These are phyloP conservation scores for Eutrema yunnanense DNA, from an alignment of 345 rosid genomes.

Conservation along the genomic window DNA sequence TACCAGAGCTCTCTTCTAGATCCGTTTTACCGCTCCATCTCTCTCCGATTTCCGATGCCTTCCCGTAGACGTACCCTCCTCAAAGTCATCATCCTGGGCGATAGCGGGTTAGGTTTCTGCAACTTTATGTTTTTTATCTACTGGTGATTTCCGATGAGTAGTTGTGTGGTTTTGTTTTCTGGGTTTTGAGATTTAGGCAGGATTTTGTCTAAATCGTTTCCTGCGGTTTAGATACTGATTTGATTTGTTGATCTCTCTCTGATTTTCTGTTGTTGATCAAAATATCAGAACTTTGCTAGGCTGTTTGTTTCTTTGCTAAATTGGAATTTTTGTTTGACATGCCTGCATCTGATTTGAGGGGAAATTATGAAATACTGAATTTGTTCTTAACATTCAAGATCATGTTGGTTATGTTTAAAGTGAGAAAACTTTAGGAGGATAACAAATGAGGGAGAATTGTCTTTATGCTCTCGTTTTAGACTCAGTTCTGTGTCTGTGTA, in stretches of 20 bases:
- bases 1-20: neutral
- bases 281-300: neutral
- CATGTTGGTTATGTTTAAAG: neutral
- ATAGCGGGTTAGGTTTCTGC: constrained; percentile 69
- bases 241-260: constrained; percentile 1
- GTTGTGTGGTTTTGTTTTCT: neutral
- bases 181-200: neutral
- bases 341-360: neutral
- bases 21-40: constrained; percentile 2
- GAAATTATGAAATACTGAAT: neutral
- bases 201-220: neutral
- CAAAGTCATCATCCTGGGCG: constrained; percentile 98
- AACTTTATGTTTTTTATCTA: neutral
- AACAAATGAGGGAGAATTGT: neutral
- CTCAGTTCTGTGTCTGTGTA: neutral
- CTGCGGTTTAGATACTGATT: neutral
- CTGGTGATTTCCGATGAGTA: neutral
- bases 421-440: neutral
- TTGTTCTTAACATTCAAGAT: neutral
- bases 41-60: constrained; percentile 54
- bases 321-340: neutral
- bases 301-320: neutral
- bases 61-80: constrained; percentile 86
- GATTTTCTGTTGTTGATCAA: constrained; percentile 1
- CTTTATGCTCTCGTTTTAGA: neutral